phyloP scores from a whole-genome alignment of 1,284 basidiomycete genomes.

The Pyrrhoderma noxium region DNA sequence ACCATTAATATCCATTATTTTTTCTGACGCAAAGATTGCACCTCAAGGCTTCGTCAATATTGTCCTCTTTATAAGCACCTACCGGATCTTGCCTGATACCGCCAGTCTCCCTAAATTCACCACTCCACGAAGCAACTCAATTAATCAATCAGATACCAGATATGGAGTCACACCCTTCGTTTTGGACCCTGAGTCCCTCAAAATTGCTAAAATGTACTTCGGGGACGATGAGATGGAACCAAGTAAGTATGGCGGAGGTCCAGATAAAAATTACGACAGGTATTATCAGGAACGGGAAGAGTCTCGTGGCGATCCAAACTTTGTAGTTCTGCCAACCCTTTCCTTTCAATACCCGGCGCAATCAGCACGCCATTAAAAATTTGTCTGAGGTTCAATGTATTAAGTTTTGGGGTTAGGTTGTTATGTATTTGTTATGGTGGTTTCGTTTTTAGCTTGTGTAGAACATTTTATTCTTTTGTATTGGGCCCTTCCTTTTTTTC shows the following conservation, averaged over 20 bases:
- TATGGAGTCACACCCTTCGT: conserved; percentile 15
- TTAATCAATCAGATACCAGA: conserved; percentile 7
- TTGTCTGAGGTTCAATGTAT: too few species aligned
- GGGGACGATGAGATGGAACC: too few species aligned
- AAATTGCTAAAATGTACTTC: too few species aligned
- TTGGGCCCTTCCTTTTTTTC: too few species aligned
- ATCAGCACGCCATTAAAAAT: too few species aligned
- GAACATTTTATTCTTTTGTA: too few species aligned
- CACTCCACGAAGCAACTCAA: conserved; percentile 11
- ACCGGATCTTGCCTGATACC: conserved; percentile 16
- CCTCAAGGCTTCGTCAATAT: conserved; percentile 20
- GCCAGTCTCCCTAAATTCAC: conserved; percentile 17
- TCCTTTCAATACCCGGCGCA: background rate
- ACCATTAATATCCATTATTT: background rate
- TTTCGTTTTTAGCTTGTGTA: too few species aligned
- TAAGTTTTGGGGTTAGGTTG: too few species aligned
- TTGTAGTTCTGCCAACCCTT: background rate
- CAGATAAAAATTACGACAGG: background rate
- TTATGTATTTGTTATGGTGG: too few species aligned
- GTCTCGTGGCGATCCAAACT: background rate
- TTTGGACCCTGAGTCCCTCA: background rate
- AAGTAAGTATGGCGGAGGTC: too few species aligned
- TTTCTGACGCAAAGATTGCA: background rate
- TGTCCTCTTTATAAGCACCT: conserved; percentile 19
- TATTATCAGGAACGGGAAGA: background rate